Evolutionary conservation across 2,329 filamentous ascomycete species (phyloP), one percentile per base, ranked within the genome.

Genomic region (Huntiella savannae): DNA sequence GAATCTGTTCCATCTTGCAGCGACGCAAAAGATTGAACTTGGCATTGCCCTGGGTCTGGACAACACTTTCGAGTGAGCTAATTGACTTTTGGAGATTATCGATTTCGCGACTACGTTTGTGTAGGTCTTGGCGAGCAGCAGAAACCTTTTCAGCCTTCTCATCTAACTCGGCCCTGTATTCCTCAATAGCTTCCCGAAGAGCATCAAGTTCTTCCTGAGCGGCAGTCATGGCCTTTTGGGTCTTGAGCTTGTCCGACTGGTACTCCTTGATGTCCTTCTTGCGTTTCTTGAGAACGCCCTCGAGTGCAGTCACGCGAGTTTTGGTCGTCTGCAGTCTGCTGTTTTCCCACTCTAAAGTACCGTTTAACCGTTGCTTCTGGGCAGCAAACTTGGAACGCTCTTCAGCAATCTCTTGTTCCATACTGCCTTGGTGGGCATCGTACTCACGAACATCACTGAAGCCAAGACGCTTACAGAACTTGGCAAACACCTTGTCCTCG

Each of bases 1-100:
- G 77, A 53, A 96, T 83, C 57, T 95, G 87, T 58, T 96, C 88
- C 40, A 98, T 76, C 58, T 92, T 88, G 67, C 88, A 96, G 51
- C 84, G 77, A 57, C 86, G 77, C 45, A 98, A 71, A 40, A 93
- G 66, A 39, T 78, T 78, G 58, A 94, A 94, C 58, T 91, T 83
- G 55, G 75, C 77, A 0, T 85, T 79, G 49, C 81, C 83, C 56
- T 85, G 85, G 55, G 82, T 83, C 60, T 94, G 85, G 43, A 93
- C 77, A 50, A 86, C 80, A 1, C 80, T 79, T 60, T 96, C 87
- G n/a, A 92, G 66, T 4, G 70, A 73, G 49, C 75, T 77, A 49
- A 98, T 82, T 38, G 77, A 77, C 56, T 82, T 87, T 44, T 82
- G 68, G 45, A 67, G 63, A 12, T 57, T 68, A 52, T 95, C 87